Evolutionary conservation across 176 grass and related monocot genomes (phyloP).

Genomic region (Hyparrhenia diplandra): DNA sequence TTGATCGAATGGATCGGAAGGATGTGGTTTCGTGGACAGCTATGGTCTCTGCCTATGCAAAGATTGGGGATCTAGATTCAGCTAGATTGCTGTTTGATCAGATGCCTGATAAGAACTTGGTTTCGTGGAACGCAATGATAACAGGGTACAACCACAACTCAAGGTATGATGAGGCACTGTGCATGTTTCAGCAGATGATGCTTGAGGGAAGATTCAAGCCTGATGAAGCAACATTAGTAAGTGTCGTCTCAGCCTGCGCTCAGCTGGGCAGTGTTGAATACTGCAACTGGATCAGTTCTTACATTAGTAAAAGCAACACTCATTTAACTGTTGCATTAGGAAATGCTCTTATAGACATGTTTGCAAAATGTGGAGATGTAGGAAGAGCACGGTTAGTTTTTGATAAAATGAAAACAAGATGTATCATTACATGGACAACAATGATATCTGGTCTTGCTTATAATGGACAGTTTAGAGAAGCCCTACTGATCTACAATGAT

Average conservation of each 20-base stretch:
- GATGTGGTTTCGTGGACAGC: slow-evolving; percentile 48
- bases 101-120: slow-evolving; percentile 50
- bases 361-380: slow-evolving; percentile 55
- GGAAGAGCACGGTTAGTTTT: slow-evolving; percentile 27
- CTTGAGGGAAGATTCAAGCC: slow-evolving; percentile 28
- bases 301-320: slow-evolving; percentile 25
- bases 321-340: slow-evolving; percentile 35
- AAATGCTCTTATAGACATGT: slow-evolving; percentile 57
- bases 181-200: slow-evolving; percentile 47
- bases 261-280: slow-evolving; percentile 40
- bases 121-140: slow-evolving; percentile 42
- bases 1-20: slow-evolving; percentile 35
- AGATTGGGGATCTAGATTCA: slow-evolving; percentile 34
- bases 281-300: slow-evolving; percentile 51
- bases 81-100: slow-evolving; percentile 33
- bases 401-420: slow-evolving; percentile 29
- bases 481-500: slow-evolving; percentile 22
- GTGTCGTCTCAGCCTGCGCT: slow-evolving; percentile 36
- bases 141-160: slow-evolving; percentile 50
- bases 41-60: slow-evolving; percentile 49
- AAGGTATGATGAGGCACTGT: slow-evolving; percentile 35
- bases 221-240: slow-evolving; percentile 47
- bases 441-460: slow-evolving; percentile 57
- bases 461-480: slow-evolving; percentile 41
- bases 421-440: slow-evolving; percentile 57